Conservation (phyloP, 2,329 filamentous ascomycete species). For the Alternaria arborescens region DNA sequence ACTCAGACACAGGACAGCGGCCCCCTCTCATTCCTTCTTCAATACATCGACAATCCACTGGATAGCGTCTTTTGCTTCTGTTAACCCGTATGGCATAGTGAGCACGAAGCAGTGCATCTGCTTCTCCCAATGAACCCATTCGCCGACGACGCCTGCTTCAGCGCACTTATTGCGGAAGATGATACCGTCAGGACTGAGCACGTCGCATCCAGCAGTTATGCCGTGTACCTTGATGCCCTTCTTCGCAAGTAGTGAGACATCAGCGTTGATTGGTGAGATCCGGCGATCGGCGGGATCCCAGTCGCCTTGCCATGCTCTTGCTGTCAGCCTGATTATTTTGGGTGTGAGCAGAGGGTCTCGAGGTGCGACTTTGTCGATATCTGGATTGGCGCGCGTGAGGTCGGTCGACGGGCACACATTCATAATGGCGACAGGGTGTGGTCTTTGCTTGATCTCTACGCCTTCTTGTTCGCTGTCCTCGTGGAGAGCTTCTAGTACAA, state of each 20-base stretch:
- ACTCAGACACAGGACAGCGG: not conserved
- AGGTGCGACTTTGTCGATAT: constrained; percentile 52
- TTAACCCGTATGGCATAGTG: constrained; percentile 58
- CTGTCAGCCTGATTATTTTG: constrained; percentile 53
- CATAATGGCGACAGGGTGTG: constrained; percentile 53
- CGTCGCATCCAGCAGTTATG: constrained; percentile 62
- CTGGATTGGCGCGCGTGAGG: constrained; percentile 57
- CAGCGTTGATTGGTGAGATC: constrained; percentile 59
- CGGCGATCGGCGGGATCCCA: constrained; percentile 56
- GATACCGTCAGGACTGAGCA: constrained; percentile 62
- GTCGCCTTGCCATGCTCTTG: constrained; percentile 52
- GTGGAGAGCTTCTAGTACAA: constrained; percentile 52
- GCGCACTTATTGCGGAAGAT: constrained; percentile 58
- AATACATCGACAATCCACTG: constrained; percentile 57
- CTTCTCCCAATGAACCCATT: constrained; percentile 67
- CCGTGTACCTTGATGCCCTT: constrained; percentile 61
- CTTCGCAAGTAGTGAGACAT: constrained; percentile 52
- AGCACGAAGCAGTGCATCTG: constrained; percentile 69
- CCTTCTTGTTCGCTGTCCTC: constrained; percentile 34
- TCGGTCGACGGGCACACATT: constrained; percentile 61
- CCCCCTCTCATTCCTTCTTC: constrained; percentile 29
- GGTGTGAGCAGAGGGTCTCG: constrained; percentile 59
- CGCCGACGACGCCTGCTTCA: constrained; percentile 55
- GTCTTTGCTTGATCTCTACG: constrained; percentile 8
- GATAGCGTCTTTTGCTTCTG: constrained; percentile 57